Base-by-base conservation (phyloP, 805 yeast genomes). In the Ogataea neopini region DNA sequence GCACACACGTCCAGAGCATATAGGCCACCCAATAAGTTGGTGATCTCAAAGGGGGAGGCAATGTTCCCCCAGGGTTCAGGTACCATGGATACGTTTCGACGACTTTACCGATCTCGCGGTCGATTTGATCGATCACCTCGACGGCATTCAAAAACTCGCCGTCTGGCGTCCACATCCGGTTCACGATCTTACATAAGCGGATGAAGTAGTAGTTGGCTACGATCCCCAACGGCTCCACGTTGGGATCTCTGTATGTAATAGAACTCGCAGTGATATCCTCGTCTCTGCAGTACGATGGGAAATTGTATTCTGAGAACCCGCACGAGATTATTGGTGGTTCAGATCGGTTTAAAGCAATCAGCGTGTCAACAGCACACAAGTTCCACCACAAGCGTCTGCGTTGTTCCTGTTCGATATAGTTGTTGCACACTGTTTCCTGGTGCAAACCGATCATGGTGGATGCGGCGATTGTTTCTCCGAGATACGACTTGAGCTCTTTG, bases 251-350 rank as follows among this genome's bases (percentile, higher is more conserved):
- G n/a, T 10, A 43, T 18, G 20, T 44, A 11, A 48, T 32, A 6
- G 40, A 8, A 13, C 23, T 35, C n/a, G 29, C 49, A 6, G 48
- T 32, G 22, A 66, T 58, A 44, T 66, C 68, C 5, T 39, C 52
- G 48, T 67, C 71, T 36, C 63, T 52, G 38, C 59, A 53, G 45
- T 67, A 66, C 5, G 66, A 53, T 4, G 71, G 71, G 36, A 60
- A 57, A 15, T 69, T 68, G 2, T 60, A 64, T 1, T 36, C 34
- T 8, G 68, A 62, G 22, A 39, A 36, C 34, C 57, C 61, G 8
- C 48, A 40, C 17, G 47, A 33, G 7, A 54, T 50, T 17, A 57
- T 17, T 0, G 56, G 56, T 6, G 60, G 54, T 26, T 49, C 15
- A 4, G 35, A 15, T 14, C 43, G 29, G 14, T 17, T 33, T 14